Conservation (phyloP, 352 stramenopile species). For the Phytophthora foliorum region DNA sequence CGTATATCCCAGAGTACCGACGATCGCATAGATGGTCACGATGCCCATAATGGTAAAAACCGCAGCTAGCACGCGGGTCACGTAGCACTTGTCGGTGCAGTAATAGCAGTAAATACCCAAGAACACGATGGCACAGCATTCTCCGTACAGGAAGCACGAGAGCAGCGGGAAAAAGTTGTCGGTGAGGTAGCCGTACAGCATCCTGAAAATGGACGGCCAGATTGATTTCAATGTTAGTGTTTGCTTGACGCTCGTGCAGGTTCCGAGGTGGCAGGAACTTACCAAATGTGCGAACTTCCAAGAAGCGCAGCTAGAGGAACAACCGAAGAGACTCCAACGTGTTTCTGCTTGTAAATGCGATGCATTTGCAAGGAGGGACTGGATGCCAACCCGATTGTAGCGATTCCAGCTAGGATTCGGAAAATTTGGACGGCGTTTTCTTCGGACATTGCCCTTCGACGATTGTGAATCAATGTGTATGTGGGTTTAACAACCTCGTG, state of each 20-base stretch:
- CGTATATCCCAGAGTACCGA: conserved; percentile 40
- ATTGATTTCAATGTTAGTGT: neutral
- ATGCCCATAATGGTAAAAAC: conserved; percentile 20
- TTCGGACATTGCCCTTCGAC: conserved; percentile 12
- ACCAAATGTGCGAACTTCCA: conserved; percentile 44
- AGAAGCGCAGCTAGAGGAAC: conserved; percentile 48
- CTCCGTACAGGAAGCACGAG: conserved; percentile 43
- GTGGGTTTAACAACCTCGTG: neutral
- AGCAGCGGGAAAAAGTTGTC: conserved; percentile 52
- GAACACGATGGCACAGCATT: conserved; percentile 44
- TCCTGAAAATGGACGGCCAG: conserved; percentile 13
- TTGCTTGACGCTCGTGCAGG: neutral
- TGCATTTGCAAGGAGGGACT: conserved; percentile 41
- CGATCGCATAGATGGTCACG: conserved; percentile 46
- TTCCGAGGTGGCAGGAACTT: neutral
- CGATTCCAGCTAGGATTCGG: conserved; percentile 20
- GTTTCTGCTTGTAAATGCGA: conserved; percentile 46
- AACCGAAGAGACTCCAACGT: conserved; percentile 43
- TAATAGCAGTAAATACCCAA: conserved; percentile 55
- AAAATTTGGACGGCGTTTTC: conserved; percentile 16
- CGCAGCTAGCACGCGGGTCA: conserved; percentile 28
- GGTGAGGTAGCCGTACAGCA: conserved; percentile 52
- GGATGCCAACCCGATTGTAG: conserved; percentile 30
- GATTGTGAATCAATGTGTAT: too few relatives aligned
- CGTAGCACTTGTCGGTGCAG: conserved; percentile 31